Percentiles rank a stretch among this genome's conserved stretches.
These are phyloP conservation scores for Orbilia ellipsospora DNA, from an alignment of 2,329 filamentous ascomycete genomes.

Conservation along the genomic window DNA sequence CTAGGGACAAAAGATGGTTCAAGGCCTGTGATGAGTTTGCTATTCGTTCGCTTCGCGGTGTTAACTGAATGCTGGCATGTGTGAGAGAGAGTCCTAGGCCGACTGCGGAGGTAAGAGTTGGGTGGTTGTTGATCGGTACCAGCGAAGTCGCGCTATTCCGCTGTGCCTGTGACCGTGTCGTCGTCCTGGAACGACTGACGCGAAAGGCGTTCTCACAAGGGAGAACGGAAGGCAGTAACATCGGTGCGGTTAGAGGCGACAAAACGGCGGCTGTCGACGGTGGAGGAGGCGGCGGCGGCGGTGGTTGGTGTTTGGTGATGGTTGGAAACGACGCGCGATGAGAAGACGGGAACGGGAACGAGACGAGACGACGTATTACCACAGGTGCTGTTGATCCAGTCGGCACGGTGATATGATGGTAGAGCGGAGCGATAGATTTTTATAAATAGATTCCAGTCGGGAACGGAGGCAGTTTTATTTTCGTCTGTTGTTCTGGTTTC, in stretches of 20 bases:
- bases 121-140: constrained; percentile 21
- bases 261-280: constrained; percentile 45
- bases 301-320: neutral
- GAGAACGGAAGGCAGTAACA: constrained; percentile 55
- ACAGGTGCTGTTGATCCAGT: constrained; percentile 14
- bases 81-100: constrained; percentile 45
- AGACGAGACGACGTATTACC: neutral
- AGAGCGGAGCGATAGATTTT: neutral
- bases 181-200: constrained; percentile 52
- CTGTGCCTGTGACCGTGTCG: constrained; percentile 50
- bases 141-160: constrained; percentile 45
- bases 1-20: constrained; percentile 48
- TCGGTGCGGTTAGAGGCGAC: constrained; percentile 39
- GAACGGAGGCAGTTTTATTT: neutral
- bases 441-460: neutral
- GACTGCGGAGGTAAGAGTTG: constrained; percentile 20
- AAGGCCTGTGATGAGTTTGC: constrained; percentile 48
- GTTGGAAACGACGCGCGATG: constrained; percentile 12
- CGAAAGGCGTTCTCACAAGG: constrained; percentile 55
- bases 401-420: constrained; percentile 9
- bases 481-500: neutral
- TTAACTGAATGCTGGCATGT: constrained; percentile 21
- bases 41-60: constrained; percentile 46
- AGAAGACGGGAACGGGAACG: constrained; percentile 13
- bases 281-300: neutral